Conservation (phyloP, 169 alveolate species). For the Amoebophrya sp. region DNA sequence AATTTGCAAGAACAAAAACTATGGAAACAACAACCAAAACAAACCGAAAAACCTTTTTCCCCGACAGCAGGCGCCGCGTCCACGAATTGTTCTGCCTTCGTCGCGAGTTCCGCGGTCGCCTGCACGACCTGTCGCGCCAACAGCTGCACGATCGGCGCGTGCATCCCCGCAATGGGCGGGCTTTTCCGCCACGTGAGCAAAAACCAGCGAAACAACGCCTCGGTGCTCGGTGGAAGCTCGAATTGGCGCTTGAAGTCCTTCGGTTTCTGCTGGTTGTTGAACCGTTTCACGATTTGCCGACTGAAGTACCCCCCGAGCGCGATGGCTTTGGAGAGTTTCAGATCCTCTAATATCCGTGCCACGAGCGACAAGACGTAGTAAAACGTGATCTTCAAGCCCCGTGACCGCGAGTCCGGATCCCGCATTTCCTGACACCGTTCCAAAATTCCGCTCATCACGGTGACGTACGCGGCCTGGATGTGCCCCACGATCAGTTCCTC, state of each 20-base stretch:
- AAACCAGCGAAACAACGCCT: neutral
- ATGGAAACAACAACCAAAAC: no score
- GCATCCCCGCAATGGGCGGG: neutral
- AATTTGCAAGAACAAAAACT: no score
- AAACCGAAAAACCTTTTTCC: no score
- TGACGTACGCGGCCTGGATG: neutral
- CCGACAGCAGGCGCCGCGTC: neutral
- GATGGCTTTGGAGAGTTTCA: neutral
- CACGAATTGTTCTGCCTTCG: neutral
- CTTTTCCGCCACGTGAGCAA: neutral
- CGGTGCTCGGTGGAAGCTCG: neutral
- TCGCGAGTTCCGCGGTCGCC: neutral
- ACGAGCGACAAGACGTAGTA: neutral
- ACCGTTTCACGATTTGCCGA: neutral
- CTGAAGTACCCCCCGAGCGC: neutral
- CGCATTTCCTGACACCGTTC: neutral
- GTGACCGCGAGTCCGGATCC: neutral
- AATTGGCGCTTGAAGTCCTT: neutral
- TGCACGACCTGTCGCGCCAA: neutral
- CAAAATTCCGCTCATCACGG: neutral
- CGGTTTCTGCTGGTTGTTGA: neutral
- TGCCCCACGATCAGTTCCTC: neutral
- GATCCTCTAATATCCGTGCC: neutral
- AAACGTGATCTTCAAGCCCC: neutral
- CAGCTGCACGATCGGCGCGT: neutral